Percentiles rank a stretch among this genome's conserved stretches.
These are phyloP conservation scores for Hypoxylon sp. DNA, from an alignment of 2,329 filamentous ascomycete genomes.

Conservation along the genomic window DNA sequence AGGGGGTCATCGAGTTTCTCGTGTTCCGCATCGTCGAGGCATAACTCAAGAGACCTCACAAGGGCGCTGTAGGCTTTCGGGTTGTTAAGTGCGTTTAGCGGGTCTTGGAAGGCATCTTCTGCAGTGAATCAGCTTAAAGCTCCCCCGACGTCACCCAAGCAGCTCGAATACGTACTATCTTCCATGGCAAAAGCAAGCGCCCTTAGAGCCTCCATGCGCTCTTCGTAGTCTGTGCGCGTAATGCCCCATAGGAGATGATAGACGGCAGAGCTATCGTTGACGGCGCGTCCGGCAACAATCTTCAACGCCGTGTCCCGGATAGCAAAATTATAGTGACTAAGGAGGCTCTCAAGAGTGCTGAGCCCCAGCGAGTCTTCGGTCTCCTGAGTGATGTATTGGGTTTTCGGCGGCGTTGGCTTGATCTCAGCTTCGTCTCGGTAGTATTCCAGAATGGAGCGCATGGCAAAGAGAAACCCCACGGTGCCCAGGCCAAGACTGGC, in stretches of 20 bases:
- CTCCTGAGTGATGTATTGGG: slow-evolving; percentile 79
- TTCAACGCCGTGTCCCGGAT: slow-evolving; percentile 76
- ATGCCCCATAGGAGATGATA: slow-evolving; percentile 68
- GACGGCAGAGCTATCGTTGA: slow-evolving; percentile 68
- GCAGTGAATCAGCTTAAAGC: slow-evolving; percentile 48
- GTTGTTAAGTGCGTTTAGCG: slow-evolving; percentile 62
- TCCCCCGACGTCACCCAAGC: slow-evolving; percentile 37
- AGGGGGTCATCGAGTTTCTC: slow-evolving; percentile 65
- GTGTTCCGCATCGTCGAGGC: slow-evolving; percentile 62
- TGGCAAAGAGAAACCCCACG: slow-evolving; percentile 67
- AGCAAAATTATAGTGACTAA: slow-evolving; percentile 77
- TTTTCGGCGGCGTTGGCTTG: slow-evolving; percentile 71
- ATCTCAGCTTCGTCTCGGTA: slow-evolving; percentile 75
- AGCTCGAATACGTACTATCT: slow-evolving; percentile 54
- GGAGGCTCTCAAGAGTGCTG: slow-evolving; percentile 74
- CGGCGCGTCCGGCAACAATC: slow-evolving; percentile 66
- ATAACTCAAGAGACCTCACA: slow-evolving; percentile 70
- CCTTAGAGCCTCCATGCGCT: slow-evolving; percentile 67
- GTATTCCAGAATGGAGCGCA: slow-evolving; percentile 68
- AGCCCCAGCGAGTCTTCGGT: slow-evolving; percentile 78
- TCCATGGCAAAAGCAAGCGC: slow-evolving; percentile 68
- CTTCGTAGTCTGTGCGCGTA: slow-evolving; percentile 68
- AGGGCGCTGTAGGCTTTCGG: slow-evolving; percentile 66
- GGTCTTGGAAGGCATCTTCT: slow-evolving; percentile 51
- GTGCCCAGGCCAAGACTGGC: slow-evolving; percentile 68